Conservation (phyloP, 73 alveolate species). For the Durusdinium trenchii region DNA sequence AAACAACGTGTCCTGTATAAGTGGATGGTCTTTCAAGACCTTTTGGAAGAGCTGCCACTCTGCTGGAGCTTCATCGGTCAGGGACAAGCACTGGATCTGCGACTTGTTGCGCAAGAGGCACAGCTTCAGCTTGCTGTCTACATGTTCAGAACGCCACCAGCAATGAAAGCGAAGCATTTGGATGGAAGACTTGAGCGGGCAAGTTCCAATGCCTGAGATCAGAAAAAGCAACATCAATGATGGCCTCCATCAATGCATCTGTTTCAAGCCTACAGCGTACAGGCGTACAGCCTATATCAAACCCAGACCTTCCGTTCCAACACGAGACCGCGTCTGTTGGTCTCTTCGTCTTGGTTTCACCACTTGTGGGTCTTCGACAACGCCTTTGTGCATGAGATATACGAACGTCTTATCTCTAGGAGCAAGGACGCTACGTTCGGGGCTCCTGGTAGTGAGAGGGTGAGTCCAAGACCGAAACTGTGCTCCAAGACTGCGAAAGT, state of each 20-base stretch:
- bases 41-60: conserved; percentile 48
- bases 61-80: neutral
- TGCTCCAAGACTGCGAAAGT: too few species aligned
- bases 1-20: conserved; percentile 17
- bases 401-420: too few species aligned
- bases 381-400: too few species aligned
- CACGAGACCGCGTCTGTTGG: too few species aligned
- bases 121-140: neutral
- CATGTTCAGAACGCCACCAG: conserved; percentile 20
- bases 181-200: neutral
- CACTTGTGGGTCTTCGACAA: too few species aligned
- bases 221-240: neutral
- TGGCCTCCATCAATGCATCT: neutral
- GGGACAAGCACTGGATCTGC: neutral
- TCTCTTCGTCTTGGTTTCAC: too few species aligned
- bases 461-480: too few species aligned
- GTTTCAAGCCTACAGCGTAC: too few species aligned
- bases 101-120: conserved; percentile 3
- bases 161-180: conserved; percentile 1
- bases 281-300: too few species aligned
- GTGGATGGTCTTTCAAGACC: neutral
- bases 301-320: too few species aligned
- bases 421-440: too few species aligned
- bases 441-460: too few species aligned
- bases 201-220: neutral